A percentile compares a stretch with the other conserved stretches of the same genome.
phyloP scores from a whole-genome alignment of 352 stramenopile genomes.

The Phytophthora agathidicida region DNA sequence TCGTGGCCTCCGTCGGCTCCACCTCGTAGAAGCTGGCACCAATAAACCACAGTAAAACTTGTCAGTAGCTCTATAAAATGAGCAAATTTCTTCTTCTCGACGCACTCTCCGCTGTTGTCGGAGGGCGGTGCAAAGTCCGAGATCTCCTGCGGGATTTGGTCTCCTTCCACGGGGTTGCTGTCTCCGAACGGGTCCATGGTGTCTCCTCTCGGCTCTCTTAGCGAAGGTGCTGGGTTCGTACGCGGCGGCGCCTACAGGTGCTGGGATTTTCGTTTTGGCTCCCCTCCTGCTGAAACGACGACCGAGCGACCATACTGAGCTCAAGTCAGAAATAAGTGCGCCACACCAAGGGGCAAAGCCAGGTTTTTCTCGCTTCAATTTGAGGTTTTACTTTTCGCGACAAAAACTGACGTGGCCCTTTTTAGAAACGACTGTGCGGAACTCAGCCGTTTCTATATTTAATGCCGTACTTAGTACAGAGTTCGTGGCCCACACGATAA shows the following conservation, averaged over 20 bases:
- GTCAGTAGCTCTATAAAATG: too few species aligned
- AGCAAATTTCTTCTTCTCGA: too few species aligned
- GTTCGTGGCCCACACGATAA: not conserved
- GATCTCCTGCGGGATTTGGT: slow-evolving; percentile 46
- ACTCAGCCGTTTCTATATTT: too few species aligned
- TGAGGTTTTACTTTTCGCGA: slow-evolving; percentile 32
- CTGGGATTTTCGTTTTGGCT: slow-evolving; percentile 30
- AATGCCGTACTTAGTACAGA: not conserved
- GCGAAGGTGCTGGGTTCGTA: not conserved
- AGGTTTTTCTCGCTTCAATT: slow-evolving; percentile 33
- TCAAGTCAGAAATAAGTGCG: slow-evolving; percentile 11
- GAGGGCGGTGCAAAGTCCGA: slow-evolving; percentile 64
- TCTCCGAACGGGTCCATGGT: slow-evolving; percentile 76
- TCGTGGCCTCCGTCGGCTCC: slow-evolving; percentile 39
- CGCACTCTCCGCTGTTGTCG: slow-evolving; percentile 61
- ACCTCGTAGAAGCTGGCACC: slow-evolving; percentile 71
- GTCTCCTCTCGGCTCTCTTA: slow-evolving; percentile 9
- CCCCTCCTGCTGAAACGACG: slow-evolving; percentile 23
- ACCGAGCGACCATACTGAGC: slow-evolving; percentile 12
- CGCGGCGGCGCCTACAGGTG: slow-evolving; percentile 20
- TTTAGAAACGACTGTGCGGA: too few species aligned
- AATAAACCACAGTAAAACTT: too few species aligned
- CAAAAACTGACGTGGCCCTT: too few species aligned
- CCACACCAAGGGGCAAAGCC: not conserved
- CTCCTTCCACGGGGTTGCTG: slow-evolving; percentile 27